Percentiles rank a stretch among this genome's conserved stretches.
These are phyloP conservation scores for Fusarium brachygibbosum DNA, from an alignment of 2,329 filamentous ascomycete species.

Conservation along the genomic window DNA sequence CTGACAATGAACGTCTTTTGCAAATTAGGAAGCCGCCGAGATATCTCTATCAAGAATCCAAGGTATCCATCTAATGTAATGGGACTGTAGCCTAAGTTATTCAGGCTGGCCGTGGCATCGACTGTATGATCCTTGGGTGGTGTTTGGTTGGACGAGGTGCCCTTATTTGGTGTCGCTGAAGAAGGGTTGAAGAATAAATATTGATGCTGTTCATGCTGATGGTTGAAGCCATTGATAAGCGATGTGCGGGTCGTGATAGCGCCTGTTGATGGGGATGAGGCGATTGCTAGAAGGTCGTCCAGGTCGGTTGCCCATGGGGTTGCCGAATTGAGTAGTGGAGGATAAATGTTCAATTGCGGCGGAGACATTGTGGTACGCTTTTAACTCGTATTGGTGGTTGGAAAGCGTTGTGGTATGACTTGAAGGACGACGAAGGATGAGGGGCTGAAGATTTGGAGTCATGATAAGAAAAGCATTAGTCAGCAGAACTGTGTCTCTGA, in stretches of 20 bases:
- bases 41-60: slow-evolving; percentile 64
- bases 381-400: fast-evolving
- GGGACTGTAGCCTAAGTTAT: slow-evolving; percentile 82
- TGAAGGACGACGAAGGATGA: not conserved
- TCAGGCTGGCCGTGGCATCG: slow-evolving; percentile 64
- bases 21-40: slow-evolving; percentile 37
- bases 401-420: not conserved
- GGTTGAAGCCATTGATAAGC: slow-evolving; percentile 73
- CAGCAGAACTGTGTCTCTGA: not conserved
- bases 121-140: slow-evolving; percentile 43
- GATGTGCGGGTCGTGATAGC: slow-evolving; percentile 82
- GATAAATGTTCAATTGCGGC: slow-evolving; percentile 63
- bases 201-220: slow-evolving; percentile 72
- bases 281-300: slow-evolving; percentile 72
- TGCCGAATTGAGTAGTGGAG: slow-evolving; percentile 80
- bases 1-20: slow-evolving; percentile 76
- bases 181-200: slow-evolving; percentile 73
- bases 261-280: slow-evolving; percentile 72
- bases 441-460: slow-evolving; percentile 9
- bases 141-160: slow-evolving; percentile 35
- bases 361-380: slow-evolving; percentile 31
- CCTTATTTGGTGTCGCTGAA: slow-evolving; percentile 43
- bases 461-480: slow-evolving; percentile 29
- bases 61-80: slow-evolving; percentile 71
- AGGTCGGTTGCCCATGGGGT: slow-evolving; percentile 80